These are phyloP conservation scores for Isochrysis galbana DNA, from an alignment of 78 protist genomes.

Conservation along the genomic window DNA sequence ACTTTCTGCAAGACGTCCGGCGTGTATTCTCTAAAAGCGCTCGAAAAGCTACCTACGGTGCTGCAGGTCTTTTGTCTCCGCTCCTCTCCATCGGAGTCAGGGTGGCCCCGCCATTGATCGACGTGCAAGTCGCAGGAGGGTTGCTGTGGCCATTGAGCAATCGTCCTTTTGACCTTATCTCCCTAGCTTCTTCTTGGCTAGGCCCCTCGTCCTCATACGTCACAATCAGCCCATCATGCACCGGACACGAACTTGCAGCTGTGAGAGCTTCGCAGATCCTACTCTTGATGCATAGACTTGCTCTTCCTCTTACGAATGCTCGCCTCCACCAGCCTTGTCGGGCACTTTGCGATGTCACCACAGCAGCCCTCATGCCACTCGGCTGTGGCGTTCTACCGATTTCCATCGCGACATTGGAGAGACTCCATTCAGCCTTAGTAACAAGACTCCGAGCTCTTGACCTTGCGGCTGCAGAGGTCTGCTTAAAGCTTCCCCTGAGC, in stretches of 20 bases:
- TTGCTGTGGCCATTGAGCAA: not conserved
- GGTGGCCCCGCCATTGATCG: not conserved
- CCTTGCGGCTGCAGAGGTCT: no score
- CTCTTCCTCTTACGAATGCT: no score
- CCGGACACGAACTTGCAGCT: not conserved
- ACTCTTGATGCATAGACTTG: not conserved
- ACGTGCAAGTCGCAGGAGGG: not conserved
- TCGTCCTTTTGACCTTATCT: not conserved
- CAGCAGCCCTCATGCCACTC: no score
- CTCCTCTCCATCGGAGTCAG: not conserved
- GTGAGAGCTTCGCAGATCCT: not conserved
- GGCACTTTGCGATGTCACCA: no score
- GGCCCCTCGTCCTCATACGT: not conserved
- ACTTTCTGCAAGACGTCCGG: not conserved
- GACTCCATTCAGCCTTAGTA: no score
- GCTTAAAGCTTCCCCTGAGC: no score
- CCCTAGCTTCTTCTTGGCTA: not conserved
- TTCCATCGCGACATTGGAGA: no score
- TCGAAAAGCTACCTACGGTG: not conserved
- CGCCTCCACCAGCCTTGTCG: no score
- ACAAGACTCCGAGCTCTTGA: no score
- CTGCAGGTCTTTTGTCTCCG: not conserved
- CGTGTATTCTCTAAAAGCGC: not conserved
- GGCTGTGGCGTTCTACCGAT: no score
- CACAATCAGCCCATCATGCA: not conserved